Base-by-base conservation (phyloP, 169 alveolate species). In the Theileria orientalis region DNA sequence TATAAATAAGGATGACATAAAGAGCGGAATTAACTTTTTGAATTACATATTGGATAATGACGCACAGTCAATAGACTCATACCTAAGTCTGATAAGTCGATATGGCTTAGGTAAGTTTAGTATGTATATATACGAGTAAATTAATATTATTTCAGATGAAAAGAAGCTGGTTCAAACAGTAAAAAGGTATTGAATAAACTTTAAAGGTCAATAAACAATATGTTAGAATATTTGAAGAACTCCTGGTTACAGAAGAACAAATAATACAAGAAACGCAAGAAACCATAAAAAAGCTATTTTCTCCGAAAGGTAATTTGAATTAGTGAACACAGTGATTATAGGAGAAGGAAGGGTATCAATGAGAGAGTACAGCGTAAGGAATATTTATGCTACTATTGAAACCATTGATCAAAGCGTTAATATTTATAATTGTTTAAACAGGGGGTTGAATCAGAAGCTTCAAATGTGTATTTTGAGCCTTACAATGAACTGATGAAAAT, bases 401-500 rank as follows among this genome's bases (percentile, higher is more conserved):
- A n/a, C n/a, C n/a, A n/a, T n/a, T n/a, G n/a, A n/a, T n/a, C n/a
- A n/a, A n/a, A n/a, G n/a, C n/a, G n/a, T n/a, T 63, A 33, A 63
- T 5, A n/a, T 54, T 3, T 51, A 52, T 5, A 57, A 57, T 5
- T n/a, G n/a, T 30, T 37, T 30, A 29, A 57, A 2, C 21, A 33
- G 47, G 47, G 21, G 52, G 42, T 57, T 30, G 47, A 57, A 8
- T 40, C 32, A 2, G 7, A n/a, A 30, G 7, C n/a, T n/a, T 33
- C 73, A 16, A 27, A 33, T 9, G 23, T 29, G 35, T 29, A n/a
- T 2, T 57, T 42, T 37, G 85, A 54, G 19, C 82, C 86, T 30
- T 77, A 69, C 40, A 70, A 77, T 27, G 68, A 51, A 2, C 27
- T 77, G 41, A 69, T 77, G 49, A 77, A 70, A 35, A 11, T 77